Evolutionary conservation across 352 stramenopile genomes (phyloP), one percentile per base, ranked within the genome.

Genomic region (Globisporangium acanthophoron): DNA sequence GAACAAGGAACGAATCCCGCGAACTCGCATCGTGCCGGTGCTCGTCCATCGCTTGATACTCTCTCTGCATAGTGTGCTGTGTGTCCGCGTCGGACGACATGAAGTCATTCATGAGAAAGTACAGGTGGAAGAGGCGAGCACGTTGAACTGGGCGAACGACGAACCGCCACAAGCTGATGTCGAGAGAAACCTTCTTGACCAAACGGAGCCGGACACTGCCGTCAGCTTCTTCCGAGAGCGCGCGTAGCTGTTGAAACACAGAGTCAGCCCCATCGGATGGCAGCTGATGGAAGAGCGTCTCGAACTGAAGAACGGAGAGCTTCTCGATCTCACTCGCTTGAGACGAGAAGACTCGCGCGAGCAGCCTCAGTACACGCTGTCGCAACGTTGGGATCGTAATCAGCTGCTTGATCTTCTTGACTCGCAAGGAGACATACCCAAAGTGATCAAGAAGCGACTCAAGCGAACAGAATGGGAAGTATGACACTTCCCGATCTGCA

Each of bases 151-250:
- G 72, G 5, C 67, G 58, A 5, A 80, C 57, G 45, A 85, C 54
- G 12, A 80, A 60, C 0, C 66, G 67, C 74, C 74, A 85, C 9
- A 85, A 54, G 41, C 55, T 74, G 33, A 78, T 52, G 12, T 73
- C 41, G 40, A 69, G 45, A 31, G 64, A 54, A 3, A 65, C 58
- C 18, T 61, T 59, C 6, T 59, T 50, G 3, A 80, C 56, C 6
- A 60, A 47, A 6, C 61, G 68, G 9, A 81, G 20, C 15, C 66
- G 52, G 20, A 76, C 59, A 5, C 69, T 65, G 35, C 65, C 43
- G 16, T 76, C 69, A 3, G 52, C 50, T 16, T 53, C 40, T 24
- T 76, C 56, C n/a, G 69, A 55, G 24, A 71, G 43, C 15, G 15
- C 37, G 37, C 29, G 52, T 4, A 76, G 56, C 18, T 62, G 45